Conservation (phyloP, 2,329 filamentous ascomycete genomes). For the Trichoderma citrinoviride region DNA sequence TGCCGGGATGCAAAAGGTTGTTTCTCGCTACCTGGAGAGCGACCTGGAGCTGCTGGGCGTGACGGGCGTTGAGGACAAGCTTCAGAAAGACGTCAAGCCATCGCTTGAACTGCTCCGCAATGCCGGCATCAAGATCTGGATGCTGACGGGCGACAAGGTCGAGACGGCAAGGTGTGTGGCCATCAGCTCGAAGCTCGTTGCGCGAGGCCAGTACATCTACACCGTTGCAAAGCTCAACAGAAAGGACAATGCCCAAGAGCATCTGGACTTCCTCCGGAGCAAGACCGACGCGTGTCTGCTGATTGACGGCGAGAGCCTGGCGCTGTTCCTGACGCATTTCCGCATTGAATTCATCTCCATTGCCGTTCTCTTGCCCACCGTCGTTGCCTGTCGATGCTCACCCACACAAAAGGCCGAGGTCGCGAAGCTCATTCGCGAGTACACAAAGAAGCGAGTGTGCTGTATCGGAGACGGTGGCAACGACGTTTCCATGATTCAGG, state of each 20-base stretch:
- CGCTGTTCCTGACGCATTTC: constrained; percentile 79
- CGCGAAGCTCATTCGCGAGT: constrained; percentile 81
- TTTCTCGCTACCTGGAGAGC: constrained; percentile 77
- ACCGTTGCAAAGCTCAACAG: constrained; percentile 83
- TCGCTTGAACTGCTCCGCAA: constrained; percentile 93
- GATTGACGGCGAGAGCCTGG: constrained; percentile 89
- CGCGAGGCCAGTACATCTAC: constrained; percentile 91
- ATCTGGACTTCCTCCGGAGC: constrained; percentile 82
- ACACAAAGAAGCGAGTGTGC: constrained; percentile 92
- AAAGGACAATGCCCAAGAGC: constrained; percentile 81
- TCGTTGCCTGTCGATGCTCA: constrained; percentile 94
- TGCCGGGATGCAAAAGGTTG: constrained; percentile 72
- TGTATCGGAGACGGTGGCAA: constrained; percentile 98
- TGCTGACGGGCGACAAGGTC: constrained; percentile 98
- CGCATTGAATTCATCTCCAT: constrained; percentile 81
- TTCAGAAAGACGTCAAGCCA: constrained; percentile 93
- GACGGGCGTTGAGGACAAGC: constrained; percentile 94
- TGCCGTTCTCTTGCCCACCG: constrained; percentile 82
- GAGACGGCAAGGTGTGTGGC: constrained; percentile 97
- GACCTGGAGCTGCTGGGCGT: constrained; percentile 94
- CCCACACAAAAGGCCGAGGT: constrained; percentile 97
- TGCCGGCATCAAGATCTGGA: constrained; percentile 99
- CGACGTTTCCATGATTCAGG: constrained; percentile 98
- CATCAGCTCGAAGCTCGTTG: constrained; percentile 89
- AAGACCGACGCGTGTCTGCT: constrained; percentile 86